phyloP scores from a whole-genome alignment of 495 filamentous ascomycete genomes.

The Penicillium waksmanii region DNA sequence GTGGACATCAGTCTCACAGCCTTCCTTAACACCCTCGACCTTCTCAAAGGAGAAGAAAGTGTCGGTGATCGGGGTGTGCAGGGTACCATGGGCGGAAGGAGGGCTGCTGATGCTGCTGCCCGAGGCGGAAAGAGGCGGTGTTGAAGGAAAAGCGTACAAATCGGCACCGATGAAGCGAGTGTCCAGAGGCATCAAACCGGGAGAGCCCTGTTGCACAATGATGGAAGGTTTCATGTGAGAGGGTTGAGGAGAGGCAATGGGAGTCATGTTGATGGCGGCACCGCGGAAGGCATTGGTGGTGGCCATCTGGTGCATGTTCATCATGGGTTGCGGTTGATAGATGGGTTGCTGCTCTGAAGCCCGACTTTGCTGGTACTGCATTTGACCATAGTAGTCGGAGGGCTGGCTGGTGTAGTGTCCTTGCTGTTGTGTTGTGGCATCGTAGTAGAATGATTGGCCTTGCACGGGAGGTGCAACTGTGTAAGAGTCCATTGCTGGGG shows the following conservation, averaged over 20 bases:
- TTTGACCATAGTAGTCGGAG: conserved; percentile 53
- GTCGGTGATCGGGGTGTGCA: conserved; percentile 82
- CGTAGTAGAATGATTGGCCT: conserved; percentile 90
- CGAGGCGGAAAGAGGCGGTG: conserved; percentile 84
- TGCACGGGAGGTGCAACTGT: conserved; percentile 56
- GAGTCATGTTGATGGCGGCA: conserved; percentile 63
- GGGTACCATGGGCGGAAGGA: conserved; percentile 70
- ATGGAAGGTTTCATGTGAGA: conserved; percentile 76
- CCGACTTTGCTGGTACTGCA: conserved; percentile 46
- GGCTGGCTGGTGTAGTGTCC: conserved; percentile 83
- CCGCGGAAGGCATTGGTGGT: conserved; percentile 62
- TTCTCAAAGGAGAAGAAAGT: conserved; percentile 75
- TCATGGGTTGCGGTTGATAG: conserved; percentile 48
- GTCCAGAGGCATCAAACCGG: conserved; percentile 74
- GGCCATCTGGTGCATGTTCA: conserved; percentile 77
- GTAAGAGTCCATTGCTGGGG: conserved; percentile 60
- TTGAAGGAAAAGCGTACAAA: conserved; percentile 78
- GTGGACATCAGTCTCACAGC: conserved; percentile 73
- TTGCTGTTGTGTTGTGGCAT: conserved; percentile 76
- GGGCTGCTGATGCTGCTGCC: conserved; percentile 87
- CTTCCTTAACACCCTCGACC: conserved; percentile 80
- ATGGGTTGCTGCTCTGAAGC: conserved; percentile 41
- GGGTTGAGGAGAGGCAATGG: conserved; percentile 77
- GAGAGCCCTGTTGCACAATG: conserved; percentile 69
- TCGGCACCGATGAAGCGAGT: conserved; percentile 72